Percentiles rank a stretch among this genome's conserved stretches.
These are phyloP conservation scores for Aquilaria agallochum DNA, from an alignment of 441 rosid genomes.

Conservation along the genomic window DNA sequence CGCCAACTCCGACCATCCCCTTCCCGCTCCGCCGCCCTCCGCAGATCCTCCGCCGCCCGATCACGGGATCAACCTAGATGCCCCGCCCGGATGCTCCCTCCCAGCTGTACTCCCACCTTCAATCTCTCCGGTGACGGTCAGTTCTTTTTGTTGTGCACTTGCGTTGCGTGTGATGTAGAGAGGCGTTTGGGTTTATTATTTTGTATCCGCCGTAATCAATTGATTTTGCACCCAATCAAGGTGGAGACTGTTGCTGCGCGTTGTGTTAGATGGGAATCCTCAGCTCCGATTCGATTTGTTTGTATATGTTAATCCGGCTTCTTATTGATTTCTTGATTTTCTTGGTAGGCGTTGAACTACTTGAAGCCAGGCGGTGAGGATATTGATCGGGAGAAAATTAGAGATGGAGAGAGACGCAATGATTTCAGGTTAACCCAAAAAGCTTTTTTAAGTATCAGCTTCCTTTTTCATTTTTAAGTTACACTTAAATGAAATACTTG, in stretches of 20 bases:
- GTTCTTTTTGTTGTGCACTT: slow-evolving; percentile 30
- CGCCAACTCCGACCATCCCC: slow-evolving; percentile 14
- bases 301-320: slow-evolving; percentile 4
- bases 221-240: slow-evolving; percentile 21
- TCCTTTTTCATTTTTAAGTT: too few species aligned
- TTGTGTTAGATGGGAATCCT: slow-evolving; percentile 7
- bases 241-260: too few species aligned
- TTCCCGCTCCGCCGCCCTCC: slow-evolving; percentile 24
- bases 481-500: too few species aligned
- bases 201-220: slow-evolving; percentile 3
- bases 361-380: slow-evolving; percentile 11
- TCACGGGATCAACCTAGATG: slow-evolving; percentile 17
- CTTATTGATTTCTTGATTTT: background rate
- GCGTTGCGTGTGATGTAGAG: slow-evolving; percentile 10
- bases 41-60: slow-evolving; percentile 40
- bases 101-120: background rate
- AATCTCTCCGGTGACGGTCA: slow-evolving; percentile 6
- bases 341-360: slow-evolving; percentile 17
- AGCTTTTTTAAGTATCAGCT: too few species aligned
- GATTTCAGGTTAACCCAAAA: slow-evolving; percentile 40
- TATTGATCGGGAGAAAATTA: slow-evolving; percentile 4
- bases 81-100: background rate
- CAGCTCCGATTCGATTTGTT: background rate
- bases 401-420: slow-evolving; percentile 26
- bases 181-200: slow-evolving; percentile 10